These are phyloP conservation scores for Paspalum notatum DNA, from an alignment of 176 grass and related monocot genomes.

Conservation along the genomic window DNA sequence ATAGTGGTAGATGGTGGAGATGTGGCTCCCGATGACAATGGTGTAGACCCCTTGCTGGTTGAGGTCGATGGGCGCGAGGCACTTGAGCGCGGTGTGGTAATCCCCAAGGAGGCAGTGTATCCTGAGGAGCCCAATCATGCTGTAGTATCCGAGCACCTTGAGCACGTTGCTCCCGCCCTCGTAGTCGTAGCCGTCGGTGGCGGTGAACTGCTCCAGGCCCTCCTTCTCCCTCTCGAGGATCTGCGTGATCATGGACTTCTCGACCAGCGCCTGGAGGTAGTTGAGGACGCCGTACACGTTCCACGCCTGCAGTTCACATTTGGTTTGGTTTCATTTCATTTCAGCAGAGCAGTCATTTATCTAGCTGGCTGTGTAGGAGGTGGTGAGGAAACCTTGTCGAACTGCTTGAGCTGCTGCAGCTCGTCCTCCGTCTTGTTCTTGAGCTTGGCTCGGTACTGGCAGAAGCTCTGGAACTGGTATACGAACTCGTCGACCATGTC, in stretches of 20 bases:
- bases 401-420: constrained; percentile 82
- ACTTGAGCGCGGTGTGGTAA: constrained; percentile 94
- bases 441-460: constrained; percentile 89
- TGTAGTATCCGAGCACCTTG: constrained; percentile 98
- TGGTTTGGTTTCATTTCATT: background rate
- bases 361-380: too few relatives aligned
- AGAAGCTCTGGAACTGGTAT: constrained; percentile 98
- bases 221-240: constrained; percentile 96
- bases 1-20: constrained; percentile 96
- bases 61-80: constrained; percentile 82
- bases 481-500: constrained; percentile 99
- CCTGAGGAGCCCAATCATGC: constrained; percentile 96
- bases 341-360: background rate
- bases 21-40: constrained; percentile 93
- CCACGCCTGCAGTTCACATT: constrained; percentile 67
- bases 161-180: constrained; percentile 93
- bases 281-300: constrained; percentile 96
- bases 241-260: constrained; percentile 90
- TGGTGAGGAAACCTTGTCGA: constrained; percentile 55
- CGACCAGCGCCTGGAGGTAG: constrained; percentile 95
- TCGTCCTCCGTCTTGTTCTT: constrained; percentile 90
- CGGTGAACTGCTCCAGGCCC: constrained; percentile 88
- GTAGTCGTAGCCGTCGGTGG: constrained; percentile 89
- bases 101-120: constrained; percentile 98
- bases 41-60: constrained; percentile 98